A percentile compares a stretch with the other conserved stretches of the same genome.
These are phyloP conservation scores for Jackrogersella minutella DNA, from an alignment of 495 filamentous ascomycete genomes.

Conservation along the genomic window DNA sequence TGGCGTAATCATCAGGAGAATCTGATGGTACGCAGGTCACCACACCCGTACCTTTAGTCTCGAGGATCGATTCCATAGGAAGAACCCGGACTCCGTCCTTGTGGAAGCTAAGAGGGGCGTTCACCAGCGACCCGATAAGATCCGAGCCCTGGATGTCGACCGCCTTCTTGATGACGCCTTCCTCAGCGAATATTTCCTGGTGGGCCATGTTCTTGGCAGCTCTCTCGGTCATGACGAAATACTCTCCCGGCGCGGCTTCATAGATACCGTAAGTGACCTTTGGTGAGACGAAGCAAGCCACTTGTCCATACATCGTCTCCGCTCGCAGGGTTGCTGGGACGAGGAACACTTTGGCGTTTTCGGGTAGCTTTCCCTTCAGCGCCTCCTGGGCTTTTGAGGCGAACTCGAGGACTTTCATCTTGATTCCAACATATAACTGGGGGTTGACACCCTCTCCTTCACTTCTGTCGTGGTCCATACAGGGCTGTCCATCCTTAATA, in stretches of 20 bases:
- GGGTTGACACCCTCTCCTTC: conserved; percentile 89
- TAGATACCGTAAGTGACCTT: conserved; percentile 91
- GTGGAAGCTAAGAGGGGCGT: conserved; percentile 91
- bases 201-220: conserved; percentile 96
- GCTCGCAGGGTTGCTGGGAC: conserved; percentile 91
- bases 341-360: conserved; percentile 83
- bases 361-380: conserved; percentile 80
- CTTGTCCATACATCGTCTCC: conserved; percentile 99
- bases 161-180: conserved; percentile 77
- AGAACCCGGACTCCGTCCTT: conserved; percentile 79
- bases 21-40: conserved; percentile 96
- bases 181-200: conserved; percentile 82
- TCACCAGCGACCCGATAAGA: conserved; percentile 83
- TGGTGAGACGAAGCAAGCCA: conserved; percentile 93
- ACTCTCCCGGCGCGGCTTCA: conserved; percentile 83
- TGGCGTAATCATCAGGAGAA: conserved; percentile 95
- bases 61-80: conserved; percentile 92
- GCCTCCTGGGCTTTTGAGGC: conserved; percentile 70
- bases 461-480: conserved; percentile 95
- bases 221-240: conserved; percentile 83
- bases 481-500: conserved; percentile 96
- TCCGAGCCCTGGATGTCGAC: conserved; percentile 77
- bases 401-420: conserved; percentile 91
- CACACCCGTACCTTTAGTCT: conserved; percentile 94
- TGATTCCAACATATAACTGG: conserved; percentile 93